Percentiles rank a stretch among this genome's conserved stretches.
Evolutionary conservation across 2,329 filamentous ascomycete genomes (phyloP).

Genomic region (Chalaropsis thielavioides): DNA sequence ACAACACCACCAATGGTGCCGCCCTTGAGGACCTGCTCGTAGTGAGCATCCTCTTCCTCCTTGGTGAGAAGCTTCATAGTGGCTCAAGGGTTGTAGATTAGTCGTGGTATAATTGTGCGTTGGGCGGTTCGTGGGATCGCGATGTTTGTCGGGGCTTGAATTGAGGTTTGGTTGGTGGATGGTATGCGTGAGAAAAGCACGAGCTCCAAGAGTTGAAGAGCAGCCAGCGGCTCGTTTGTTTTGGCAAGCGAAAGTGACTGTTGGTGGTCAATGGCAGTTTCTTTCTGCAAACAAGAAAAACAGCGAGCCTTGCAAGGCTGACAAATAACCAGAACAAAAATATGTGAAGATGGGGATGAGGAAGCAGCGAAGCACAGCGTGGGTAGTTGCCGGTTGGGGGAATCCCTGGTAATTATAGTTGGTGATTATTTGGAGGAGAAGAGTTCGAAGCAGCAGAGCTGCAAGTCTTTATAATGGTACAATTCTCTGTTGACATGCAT

Average conservation of each 20-base stretch:
- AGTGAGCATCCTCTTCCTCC: constrained; percentile 82
- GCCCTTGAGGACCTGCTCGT: constrained; percentile 64
- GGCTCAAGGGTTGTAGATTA: constrained; percentile 15
- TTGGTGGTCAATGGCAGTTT: neutral
- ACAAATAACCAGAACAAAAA: neutral
- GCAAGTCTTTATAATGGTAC: neutral
- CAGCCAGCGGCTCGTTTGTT: neutral
- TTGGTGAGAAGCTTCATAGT: constrained; percentile 91
- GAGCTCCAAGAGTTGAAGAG: too few species aligned
- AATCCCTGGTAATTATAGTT: neutral
- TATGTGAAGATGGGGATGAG: neutral
- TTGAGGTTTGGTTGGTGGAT: too few species aligned
- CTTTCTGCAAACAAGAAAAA: neutral
- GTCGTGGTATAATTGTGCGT: neutral
- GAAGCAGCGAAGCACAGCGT: neutral
- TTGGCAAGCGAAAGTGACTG: neutral
- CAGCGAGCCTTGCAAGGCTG: neutral
- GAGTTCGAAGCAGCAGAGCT: neutral
- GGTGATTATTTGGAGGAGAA: neutral
- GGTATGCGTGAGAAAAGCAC: too few species aligned
- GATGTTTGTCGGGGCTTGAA: too few species aligned
- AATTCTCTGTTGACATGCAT: neutral
- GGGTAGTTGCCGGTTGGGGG: neutral
- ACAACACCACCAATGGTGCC: constrained; percentile 57
- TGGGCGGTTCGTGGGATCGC: neutral